Conservation (phyloP, 768 basidiomycete genomes). For the Pleurotus tuoliensis region DNA sequence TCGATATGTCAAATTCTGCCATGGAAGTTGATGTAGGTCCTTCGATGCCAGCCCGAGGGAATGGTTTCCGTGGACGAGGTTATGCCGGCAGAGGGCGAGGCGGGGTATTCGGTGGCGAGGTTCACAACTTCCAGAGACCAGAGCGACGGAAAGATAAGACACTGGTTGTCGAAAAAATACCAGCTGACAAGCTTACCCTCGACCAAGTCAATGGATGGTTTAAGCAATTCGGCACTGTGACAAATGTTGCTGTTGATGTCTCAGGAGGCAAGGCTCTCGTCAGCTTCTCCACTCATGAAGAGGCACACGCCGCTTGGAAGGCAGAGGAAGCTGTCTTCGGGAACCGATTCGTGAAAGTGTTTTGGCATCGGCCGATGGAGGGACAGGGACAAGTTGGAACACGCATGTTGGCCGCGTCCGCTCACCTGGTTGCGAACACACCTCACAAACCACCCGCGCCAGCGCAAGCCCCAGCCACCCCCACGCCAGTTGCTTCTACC, state of each 20-base stretch:
- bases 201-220: slow-evolving; percentile 85
- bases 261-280: slow-evolving; percentile 76
- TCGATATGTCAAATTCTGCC: slow-evolving; percentile 19
- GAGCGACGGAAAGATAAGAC: slow-evolving; percentile 72
- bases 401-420: slow-evolving; percentile 78
- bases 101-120: slow-evolving; percentile 63
- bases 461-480: slow-evolving; percentile 16
- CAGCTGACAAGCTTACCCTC: slow-evolving; percentile 74
- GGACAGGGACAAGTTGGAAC: slow-evolving; percentile 82
- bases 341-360: slow-evolving; percentile 92
- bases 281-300: slow-evolving; percentile 77
- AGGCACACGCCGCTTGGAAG: slow-evolving; percentile 89
- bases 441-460: slow-evolving; percentile 18
- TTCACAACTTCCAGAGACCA: slow-evolving; percentile 55
- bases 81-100: slow-evolving; percentile 38
- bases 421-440: slow-evolving; percentile 62
- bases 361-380: slow-evolving; percentile 93
- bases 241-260: slow-evolving; percentile 87
- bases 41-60: slow-evolving; percentile 21
- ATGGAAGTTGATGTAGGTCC: slow-evolving; percentile 28
- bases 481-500: slow-evolving; percentile 21
- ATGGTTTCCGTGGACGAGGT: slow-evolving; percentile 24
- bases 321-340: slow-evolving; percentile 93
- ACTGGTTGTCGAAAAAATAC: slow-evolving; percentile 93
- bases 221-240: slow-evolving; percentile 87